These are phyloP conservation scores for Tubosaeta sp. DNA, from an alignment of 768 basidiomycete species.

Conservation along the genomic window DNA sequence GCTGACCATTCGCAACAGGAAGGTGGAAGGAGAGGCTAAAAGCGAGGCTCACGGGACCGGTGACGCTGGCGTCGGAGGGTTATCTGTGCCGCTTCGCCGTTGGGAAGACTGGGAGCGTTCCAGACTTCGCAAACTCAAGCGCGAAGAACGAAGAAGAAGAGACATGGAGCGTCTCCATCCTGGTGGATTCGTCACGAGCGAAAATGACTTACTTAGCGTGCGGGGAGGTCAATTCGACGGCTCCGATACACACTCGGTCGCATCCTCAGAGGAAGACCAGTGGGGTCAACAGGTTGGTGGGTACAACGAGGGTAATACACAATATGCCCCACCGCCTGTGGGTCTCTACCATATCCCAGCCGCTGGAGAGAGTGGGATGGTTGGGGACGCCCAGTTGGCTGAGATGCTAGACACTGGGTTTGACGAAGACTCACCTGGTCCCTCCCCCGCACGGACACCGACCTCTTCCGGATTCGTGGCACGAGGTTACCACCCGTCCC, in stretches of 20 bases:
- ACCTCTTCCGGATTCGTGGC: slow-evolving; percentile 35
- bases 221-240: slow-evolving; percentile 65
- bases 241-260: slow-evolving; percentile 76
- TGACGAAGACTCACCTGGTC: slow-evolving; percentile 53
- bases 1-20: slow-evolving; percentile 45
- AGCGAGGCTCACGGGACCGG: slow-evolving; percentile 73
- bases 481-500: slow-evolving; percentile 50
- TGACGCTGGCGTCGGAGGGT: slow-evolving; percentile 45
- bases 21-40: slow-evolving; percentile 90
- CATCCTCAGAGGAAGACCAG: slow-evolving; percentile 90
- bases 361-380: slow-evolving; percentile 29
- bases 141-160: slow-evolving; percentile 76
- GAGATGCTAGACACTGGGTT: slow-evolving; percentile 92
- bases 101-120: slow-evolving; percentile 99
- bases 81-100: slow-evolving; percentile 83
- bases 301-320: slow-evolving; percentile 81
- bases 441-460: slow-evolving; percentile 40
- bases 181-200: slow-evolving; percentile 57
- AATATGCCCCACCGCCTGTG: slow-evolving; percentile 84
- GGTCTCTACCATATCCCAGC: slow-evolving; percentile 49
- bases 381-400: slow-evolving; percentile 77
- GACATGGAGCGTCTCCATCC: slow-evolving; percentile 82
- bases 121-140: slow-evolving; percentile 81
- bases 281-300: slow-evolving; percentile 95
- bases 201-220: slow-evolving; percentile 60